A percentile compares a stretch with the other conserved stretches of the same genome.
Conservation (phyloP, 2,329 filamentous ascomycete species). For the Verticillium nubilum region DNA sequence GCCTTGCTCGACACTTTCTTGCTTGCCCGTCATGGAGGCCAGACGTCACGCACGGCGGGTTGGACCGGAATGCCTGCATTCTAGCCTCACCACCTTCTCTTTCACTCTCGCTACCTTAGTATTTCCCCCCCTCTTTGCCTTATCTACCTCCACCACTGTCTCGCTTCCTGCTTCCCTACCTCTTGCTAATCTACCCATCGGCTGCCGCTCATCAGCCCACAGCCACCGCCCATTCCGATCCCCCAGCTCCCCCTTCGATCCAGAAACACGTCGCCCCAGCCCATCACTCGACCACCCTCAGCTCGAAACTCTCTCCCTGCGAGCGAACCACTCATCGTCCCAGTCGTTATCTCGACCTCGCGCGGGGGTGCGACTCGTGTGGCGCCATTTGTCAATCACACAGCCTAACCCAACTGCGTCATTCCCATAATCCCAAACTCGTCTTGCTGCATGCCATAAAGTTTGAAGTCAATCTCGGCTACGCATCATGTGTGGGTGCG, state of each 20-base stretch:
- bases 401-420: background rate
- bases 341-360: background rate
- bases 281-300: background rate
- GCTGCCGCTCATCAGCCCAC: background rate
- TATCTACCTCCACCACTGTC: too few relatives aligned
- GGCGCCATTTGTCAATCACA: background rate
- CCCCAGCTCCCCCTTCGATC: background rate
- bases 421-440: background rate
- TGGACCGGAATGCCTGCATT: too few relatives aligned
- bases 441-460: background rate
- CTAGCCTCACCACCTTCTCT: too few relatives aligned
- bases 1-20: too few relatives aligned
- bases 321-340: background rate
- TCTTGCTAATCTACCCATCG: background rate
- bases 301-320: background rate
- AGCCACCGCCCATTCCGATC: background rate
- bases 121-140: too few relatives aligned
- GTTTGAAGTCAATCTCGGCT: background rate
- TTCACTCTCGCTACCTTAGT: too few relatives aligned
- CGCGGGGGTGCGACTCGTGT: background rate
- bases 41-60: too few relatives aligned
- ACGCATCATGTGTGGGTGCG: background rate
- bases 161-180: too few relatives aligned
- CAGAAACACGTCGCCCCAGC: background rate
- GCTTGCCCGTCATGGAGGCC: background rate